A percentile compares a stretch with the other conserved stretches of the same genome.
These are phyloP conservation scores for Meripilus lineatus DNA, from an alignment of 1,284 basidiomycete genomes.

Conservation along the genomic window DNA sequence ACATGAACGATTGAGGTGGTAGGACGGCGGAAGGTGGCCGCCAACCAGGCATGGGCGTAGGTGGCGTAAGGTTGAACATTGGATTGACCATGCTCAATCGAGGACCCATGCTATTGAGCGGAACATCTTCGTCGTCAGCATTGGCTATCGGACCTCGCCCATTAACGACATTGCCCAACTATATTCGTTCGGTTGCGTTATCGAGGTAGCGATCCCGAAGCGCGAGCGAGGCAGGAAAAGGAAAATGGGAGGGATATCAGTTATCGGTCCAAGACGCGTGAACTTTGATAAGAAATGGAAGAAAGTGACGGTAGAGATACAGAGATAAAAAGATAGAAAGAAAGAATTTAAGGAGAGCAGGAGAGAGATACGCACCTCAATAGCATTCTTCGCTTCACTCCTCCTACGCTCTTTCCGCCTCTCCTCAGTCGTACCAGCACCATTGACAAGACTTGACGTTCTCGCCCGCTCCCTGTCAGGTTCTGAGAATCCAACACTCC, in stretches of 20 bases:
- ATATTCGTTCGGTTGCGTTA: not conserved
- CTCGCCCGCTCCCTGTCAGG: slow-evolving; percentile 16
- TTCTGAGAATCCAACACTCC: slow-evolving; percentile 56
- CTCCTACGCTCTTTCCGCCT: slow-evolving; percentile 63
- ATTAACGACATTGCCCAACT: slow-evolving; percentile 80
- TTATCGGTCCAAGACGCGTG: too few relatives aligned
- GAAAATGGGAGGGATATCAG: not conserved
- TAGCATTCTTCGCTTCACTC: slow-evolving; percentile 71
- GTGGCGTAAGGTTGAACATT: slow-evolving; percentile 37
- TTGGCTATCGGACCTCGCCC: slow-evolving; percentile 58
- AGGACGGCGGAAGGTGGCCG: slow-evolving; percentile 12
- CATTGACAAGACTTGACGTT: slow-evolving; percentile 32
- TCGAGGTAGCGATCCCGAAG: not conserved
- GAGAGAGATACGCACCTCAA: slow-evolving; percentile 71
- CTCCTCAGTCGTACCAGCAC: slow-evolving; percentile 37
- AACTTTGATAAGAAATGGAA: too few relatives aligned
- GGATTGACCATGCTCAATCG: slow-evolving; percentile 42
- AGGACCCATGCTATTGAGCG: slow-evolving; percentile 31
- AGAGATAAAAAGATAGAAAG: not conserved
- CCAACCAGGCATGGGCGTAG: slow-evolving; percentile 24
- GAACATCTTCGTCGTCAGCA: slow-evolving; percentile 49
- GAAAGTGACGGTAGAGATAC: slow-evolving; percentile 6
- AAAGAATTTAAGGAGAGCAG: too few relatives aligned
- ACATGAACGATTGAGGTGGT: slow-evolving; percentile 41
- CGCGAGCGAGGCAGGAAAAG: slow-evolving; percentile 3